Evolutionary conservation across 345 rosid genomes (phyloP).

Genomic region (Populus euphratica): DNA sequence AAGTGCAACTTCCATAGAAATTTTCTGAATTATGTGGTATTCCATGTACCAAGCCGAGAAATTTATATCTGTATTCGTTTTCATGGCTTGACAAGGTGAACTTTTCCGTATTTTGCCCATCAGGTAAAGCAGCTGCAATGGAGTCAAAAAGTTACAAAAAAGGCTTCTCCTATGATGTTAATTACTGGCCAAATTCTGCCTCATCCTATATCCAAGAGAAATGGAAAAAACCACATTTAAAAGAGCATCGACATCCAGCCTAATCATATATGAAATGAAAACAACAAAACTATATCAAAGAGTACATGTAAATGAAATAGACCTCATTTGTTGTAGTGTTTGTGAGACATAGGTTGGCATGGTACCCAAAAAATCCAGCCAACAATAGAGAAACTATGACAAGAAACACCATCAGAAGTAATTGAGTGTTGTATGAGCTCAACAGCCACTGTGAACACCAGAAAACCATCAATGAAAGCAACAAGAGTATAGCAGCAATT

Average conservation of each 20-base stretch:
- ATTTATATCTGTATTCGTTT: no score
- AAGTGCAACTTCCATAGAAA: no score
- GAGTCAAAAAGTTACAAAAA: neutral
- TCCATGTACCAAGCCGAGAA: no score
- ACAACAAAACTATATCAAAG: neutral
- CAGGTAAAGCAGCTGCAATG: neutral
- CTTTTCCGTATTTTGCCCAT: no score
- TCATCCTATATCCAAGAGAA: neutral
- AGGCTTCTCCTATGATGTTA: neutral
- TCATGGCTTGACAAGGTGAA: no score
- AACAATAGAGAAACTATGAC: constrained; percentile 70
- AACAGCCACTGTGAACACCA: constrained; percentile 71
- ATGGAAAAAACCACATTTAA: neutral
- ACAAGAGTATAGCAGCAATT: neutral
- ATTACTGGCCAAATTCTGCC: neutral
- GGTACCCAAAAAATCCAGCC: constrained; percentile 83
- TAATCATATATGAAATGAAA: neutral
- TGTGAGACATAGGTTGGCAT: constrained; percentile 64
- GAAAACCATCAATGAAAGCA: constrained; percentile 9
- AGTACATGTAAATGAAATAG: neutral
- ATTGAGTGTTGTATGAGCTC: constrained; percentile 76
- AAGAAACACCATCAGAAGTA: constrained; percentile 82
- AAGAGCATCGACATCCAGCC: no score
- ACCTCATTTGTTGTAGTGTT: constrained; percentile 97
- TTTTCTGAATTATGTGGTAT: no score